A percentile compares a stretch with the other conserved stretches of the same genome.
Evolutionary conservation across 495 filamentous ascomycete genomes (phyloP).

Genomic region (Amphirosellinia nigrospora): DNA sequence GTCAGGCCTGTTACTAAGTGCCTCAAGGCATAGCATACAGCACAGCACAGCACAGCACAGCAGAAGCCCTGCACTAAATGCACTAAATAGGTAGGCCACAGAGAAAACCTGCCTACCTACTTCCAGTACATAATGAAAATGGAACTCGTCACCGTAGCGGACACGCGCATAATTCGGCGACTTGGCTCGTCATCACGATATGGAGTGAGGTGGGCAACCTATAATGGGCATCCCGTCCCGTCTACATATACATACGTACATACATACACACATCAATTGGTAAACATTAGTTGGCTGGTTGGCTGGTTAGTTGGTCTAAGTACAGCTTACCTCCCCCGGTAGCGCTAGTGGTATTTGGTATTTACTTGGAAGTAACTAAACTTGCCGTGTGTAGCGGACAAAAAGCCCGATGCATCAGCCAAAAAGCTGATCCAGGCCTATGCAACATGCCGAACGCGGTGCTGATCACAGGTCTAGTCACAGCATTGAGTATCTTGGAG

Average conservation of each 20-base stretch:
- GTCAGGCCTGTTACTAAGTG: background rate
- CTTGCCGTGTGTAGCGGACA: background rate
- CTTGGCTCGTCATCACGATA: background rate
- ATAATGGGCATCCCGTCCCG: background rate
- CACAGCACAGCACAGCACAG: no score
- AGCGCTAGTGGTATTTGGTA: background rate
- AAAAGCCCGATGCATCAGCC: conserved; percentile 11
- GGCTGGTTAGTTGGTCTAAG: no score
- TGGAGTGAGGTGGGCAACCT: background rate
- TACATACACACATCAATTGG: no score
- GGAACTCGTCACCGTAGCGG: background rate
- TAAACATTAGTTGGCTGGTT: no score
- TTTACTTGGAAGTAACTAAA: no score
- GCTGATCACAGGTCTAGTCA: background rate
- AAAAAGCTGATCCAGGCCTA: conserved; percentile 4
- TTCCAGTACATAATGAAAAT: background rate
- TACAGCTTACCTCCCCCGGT: conserved; percentile 3
- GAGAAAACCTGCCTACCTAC: background rate
- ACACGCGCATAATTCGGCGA: conserved; percentile 12
- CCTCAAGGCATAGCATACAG: no score
- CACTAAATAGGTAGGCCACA: background rate
- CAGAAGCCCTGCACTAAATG: background rate
- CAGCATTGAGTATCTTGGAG: background rate
- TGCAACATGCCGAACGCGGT: conserved; percentile 9
- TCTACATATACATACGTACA: background rate